Conservation (phyloP, 1,284 basidiomycete species). For the Agroathelia rolfsii region DNA sequence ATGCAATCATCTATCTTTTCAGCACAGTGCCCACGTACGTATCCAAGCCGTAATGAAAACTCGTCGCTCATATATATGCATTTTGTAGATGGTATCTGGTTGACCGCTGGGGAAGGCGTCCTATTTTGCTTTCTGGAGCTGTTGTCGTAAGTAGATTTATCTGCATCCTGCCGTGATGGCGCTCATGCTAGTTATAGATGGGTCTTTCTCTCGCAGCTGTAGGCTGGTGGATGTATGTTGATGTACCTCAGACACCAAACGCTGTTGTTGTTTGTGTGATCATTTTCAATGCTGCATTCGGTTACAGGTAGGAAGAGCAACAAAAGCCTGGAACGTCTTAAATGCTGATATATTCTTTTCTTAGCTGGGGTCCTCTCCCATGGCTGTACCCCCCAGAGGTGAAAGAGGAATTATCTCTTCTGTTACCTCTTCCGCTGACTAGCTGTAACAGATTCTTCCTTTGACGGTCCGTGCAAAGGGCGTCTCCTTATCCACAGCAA, state of each 20-base stretch:
- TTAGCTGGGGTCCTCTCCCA: conserved; percentile 69
- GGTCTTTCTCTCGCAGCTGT: conserved; percentile 67
- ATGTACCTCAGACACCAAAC: conserved; percentile 75
- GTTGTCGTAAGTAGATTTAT: conserved; percentile 47
- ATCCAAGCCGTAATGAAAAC: conserved; percentile 12
- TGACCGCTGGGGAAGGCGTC: conserved; percentile 83
- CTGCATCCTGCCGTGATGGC: conserved; percentile 2
- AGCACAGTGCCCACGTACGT: conserved; percentile 77
- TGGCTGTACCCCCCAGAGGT: conserved; percentile 89
- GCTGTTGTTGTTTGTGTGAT: conserved; percentile 91
- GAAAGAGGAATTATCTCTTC: conserved; percentile 9
- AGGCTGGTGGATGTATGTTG: conserved; percentile 91
- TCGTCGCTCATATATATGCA: conserved; percentile 6
- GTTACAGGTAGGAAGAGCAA: conserved; percentile 47
- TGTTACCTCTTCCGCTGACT: conserved; percentile 5
- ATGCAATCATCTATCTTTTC: conserved; percentile 79
- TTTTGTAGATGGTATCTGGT: conserved; percentile 84
- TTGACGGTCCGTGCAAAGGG: conserved; percentile 87
- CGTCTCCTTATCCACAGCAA: conserved; percentile 85
- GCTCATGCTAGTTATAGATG: conserved; percentile 41
- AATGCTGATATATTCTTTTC: conserved; percentile 6
- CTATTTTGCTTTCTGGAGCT: conserved; percentile 90
- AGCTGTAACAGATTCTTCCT: conserved; percentile 75
- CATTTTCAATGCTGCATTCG: conserved; percentile 90
- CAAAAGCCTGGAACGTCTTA: conserved; percentile 11